Conservation (phyloP, 306 rosid genomes). For the Boehmeria nivea region DNA sequence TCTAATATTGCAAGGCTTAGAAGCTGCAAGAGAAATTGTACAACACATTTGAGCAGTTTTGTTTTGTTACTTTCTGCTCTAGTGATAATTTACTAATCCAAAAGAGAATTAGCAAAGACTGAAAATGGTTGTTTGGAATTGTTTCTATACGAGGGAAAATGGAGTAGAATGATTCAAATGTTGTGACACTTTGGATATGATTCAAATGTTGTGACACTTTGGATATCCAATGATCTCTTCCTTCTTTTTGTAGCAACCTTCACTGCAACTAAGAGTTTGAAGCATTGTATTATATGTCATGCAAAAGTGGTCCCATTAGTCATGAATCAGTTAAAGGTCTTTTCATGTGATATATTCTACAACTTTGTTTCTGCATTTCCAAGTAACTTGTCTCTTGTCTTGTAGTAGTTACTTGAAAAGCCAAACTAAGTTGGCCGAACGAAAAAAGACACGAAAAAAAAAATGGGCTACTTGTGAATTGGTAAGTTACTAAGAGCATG, state of each 20-base stretch:
- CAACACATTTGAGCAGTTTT: constrained; percentile 44
- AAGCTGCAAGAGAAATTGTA: constrained; percentile 29
- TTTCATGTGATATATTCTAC: too few species aligned
- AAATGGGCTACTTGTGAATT: too few species aligned
- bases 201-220: not conserved
- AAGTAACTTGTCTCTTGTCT: too few species aligned
- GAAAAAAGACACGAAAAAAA: too few species aligned
- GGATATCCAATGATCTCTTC: not conserved
- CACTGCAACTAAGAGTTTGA: not conserved
- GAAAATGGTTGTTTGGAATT: not conserved
- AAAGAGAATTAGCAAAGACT: too few species aligned
- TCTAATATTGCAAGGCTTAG: constrained; percentile 28
- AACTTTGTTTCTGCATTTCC: too few species aligned
- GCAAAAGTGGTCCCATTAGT: too few species aligned
- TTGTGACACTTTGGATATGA: not conserved
- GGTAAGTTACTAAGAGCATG: too few species aligned
- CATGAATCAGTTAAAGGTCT: not conserved
- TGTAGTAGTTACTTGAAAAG: too few species aligned
- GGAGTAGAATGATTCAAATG: not conserved
- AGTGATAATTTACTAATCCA: not conserved
- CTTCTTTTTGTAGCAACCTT: not conserved
- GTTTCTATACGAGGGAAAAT: not conserved
- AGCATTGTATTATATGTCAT: not conserved
- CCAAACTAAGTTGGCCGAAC: too few species aligned
- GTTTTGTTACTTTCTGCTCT: too few species aligned